phyloP scores from a whole-genome alignment of 2,329 filamentous ascomycete species.

The Penicillium sp. region DNA sequence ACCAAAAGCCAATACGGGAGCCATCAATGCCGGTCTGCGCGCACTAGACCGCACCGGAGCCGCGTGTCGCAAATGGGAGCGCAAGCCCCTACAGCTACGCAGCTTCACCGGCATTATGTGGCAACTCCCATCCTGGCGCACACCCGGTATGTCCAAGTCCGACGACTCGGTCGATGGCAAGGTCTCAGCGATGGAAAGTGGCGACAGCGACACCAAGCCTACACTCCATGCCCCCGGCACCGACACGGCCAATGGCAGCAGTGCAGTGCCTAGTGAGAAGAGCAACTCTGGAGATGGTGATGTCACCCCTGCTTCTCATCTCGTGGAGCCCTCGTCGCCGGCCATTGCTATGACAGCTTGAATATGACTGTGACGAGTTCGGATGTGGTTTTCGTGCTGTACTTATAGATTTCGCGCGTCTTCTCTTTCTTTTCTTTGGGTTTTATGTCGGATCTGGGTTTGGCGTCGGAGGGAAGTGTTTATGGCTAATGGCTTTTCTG shows the following conservation, averaged over 20 bases:
- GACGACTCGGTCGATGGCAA: slow-evolving; percentile 60
- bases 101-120: slow-evolving; percentile 87
- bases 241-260: slow-evolving; percentile 36
- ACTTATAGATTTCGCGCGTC: slow-evolving; percentile 22
- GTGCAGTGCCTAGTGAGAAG: slow-evolving; percentile 60
- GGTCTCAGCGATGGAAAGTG: slow-evolving; percentile 55
- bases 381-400: slow-evolving; percentile 18
- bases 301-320: slow-evolving; percentile 47
- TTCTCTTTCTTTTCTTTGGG: not conserved
- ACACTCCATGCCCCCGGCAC: slow-evolving; percentile 47
- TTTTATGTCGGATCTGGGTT: not conserved
- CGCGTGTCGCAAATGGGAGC: slow-evolving; percentile 88
- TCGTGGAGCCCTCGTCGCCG: slow-evolving; percentile 55
- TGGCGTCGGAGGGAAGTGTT: slow-evolving; percentile 1
- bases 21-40: slow-evolving; percentile 93
- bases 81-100: slow-evolving; percentile 79
- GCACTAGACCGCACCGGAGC: slow-evolving; percentile 90
- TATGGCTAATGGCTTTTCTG: not conserved
- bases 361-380: slow-evolving; percentile 7
- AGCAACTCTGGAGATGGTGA: slow-evolving; percentile 55
- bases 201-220: slow-evolving; percentile 57
- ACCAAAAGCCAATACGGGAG: slow-evolving; percentile 93
- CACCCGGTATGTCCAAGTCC: slow-evolving; percentile 46
- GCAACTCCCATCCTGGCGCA: slow-evolving; percentile 80
- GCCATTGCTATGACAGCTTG: slow-evolving; percentile 43